Evolutionary conservation across 2,329 filamentous ascomycete genomes (phyloP).

Genomic region (Diaporthe vexans): DNA sequence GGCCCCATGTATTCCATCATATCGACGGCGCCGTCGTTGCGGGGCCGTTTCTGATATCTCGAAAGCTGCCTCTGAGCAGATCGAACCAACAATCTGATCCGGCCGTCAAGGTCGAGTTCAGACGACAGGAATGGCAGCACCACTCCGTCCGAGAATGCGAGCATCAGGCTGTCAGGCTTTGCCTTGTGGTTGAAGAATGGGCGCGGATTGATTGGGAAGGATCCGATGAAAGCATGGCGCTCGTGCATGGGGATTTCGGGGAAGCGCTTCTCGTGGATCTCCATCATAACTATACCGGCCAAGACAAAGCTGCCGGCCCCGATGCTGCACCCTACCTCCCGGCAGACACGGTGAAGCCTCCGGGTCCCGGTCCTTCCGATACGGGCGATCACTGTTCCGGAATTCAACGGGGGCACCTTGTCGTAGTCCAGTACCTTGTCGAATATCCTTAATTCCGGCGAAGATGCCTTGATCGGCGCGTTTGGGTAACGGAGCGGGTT

Average conservation of each 20-base stretch:
- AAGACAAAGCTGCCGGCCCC: slow-evolving; percentile 45
- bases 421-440: slow-evolving; percentile 44
- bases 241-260: slow-evolving; percentile 27
- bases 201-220: slow-evolving; percentile 39
- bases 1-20: slow-evolving; percentile 35
- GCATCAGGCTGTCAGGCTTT: slow-evolving; percentile 35
- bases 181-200: slow-evolving; percentile 36
- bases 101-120: slow-evolving; percentile 36
- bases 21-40: neutral
- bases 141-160: slow-evolving; percentile 39
- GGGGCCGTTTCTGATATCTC: slow-evolving; percentile 37
- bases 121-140: slow-evolving; percentile 36
- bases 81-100: slow-evolving; percentile 37
- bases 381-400: slow-evolving; percentile 40
- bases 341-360: slow-evolving; percentile 44
- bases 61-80: slow-evolving; percentile 40
- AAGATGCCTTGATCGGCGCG: slow-evolving; percentile 32
- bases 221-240: slow-evolving; percentile 36
- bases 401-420: slow-evolving; percentile 44
- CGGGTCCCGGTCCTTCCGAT: slow-evolving; percentile 37
- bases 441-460: slow-evolving; percentile 40
- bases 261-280: slow-evolving; percentile 43
- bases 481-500: slow-evolving; percentile 45
- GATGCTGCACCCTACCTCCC: slow-evolving; percentile 44
- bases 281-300: slow-evolving; percentile 47